Base-by-base conservation (phyloP, 176 grass and related monocot genomes). In the Bolboschoenus planiculmis region DNA sequence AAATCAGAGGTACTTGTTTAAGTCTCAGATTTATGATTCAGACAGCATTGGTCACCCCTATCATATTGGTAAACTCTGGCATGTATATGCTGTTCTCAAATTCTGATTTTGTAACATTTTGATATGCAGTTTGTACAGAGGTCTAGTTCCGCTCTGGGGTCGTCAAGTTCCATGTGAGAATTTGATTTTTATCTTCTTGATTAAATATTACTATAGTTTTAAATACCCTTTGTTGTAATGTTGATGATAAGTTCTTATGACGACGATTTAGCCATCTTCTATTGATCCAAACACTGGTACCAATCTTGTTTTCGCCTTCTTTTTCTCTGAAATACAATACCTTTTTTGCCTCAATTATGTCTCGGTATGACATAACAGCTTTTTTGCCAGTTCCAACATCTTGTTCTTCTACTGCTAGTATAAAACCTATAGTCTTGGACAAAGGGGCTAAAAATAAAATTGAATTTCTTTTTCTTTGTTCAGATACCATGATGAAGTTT, bases 401-500 rank as follows among this genome's bases (percentile, higher is more conserved):
- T 14, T 29, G 10, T 13, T 62, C 27, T 57, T 15, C 50, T 40
- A 40, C 37, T 40, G 54, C 15, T 4, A 62, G 59, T 62, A 30
- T 30, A 31, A n/a, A n/a, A n/a, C n/a, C n/a, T n/a, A n/a, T n/a
- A 31, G 3, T 3, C 9, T 13, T 18, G 14, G 29, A 37, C 62
- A 66, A 5, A 8, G 36, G 0, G 29, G 58, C 31, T 66, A 66
- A 66, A 66, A n/a, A 5, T 18, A 9, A 8, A 37, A 35, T 37
- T 7, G 6, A 66, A 66, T 37, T 66, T 9, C 16, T 66, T 40
- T 67, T 74, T 5, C 27, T 51, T 74, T 75, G 82, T 81, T 67
- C 87, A 97, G 93, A 93, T 30, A 97, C 88, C 59, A 97, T 93
- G 93, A 91, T 97, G 93, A 97, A 97, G 78, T 97, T 97, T 70